Conservation (phyloP, 768 basidiomycete genomes). For the Saitozyma sp. region DNA sequence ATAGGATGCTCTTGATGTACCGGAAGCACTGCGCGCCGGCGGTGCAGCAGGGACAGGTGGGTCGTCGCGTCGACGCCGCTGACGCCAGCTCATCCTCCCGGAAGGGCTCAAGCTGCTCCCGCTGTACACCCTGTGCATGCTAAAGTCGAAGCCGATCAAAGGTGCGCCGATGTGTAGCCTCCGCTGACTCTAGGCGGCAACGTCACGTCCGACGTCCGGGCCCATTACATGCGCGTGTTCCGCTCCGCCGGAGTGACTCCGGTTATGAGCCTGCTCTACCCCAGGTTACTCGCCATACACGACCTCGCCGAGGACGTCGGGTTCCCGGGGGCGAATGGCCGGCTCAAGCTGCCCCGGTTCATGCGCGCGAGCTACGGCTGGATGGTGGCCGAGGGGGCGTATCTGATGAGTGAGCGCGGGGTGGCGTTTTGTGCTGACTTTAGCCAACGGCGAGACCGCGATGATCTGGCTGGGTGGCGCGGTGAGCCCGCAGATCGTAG, state of each 20-base stretch:
- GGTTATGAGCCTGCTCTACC: slow-evolving; percentile 80
- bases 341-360: slow-evolving; percentile 67
- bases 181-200: slow-evolving; percentile 62
- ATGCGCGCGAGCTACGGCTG: slow-evolving; percentile 80
- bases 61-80: slow-evolving; percentile 14
- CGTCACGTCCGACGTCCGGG: slow-evolving; percentile 91
- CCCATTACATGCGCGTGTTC: slow-evolving; percentile 76
- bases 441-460: slow-evolving; percentile 83
- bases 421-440: neutral
- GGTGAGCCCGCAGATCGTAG: slow-evolving; percentile 75
- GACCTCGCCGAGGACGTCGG: slow-evolving; percentile 72
- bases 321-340: slow-evolving; percentile 66
- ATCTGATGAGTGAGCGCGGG: slow-evolving; percentile 73
- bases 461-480: slow-evolving; percentile 88
- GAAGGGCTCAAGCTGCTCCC: slow-evolving; percentile 88
- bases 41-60: slow-evolving; percentile 74
- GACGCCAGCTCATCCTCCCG: slow-evolving; percentile 78
- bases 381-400: slow-evolving; percentile 90
- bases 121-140: slow-evolving; percentile 72
- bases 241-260: slow-evolving; percentile 68
- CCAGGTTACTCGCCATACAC: slow-evolving; percentile 81
- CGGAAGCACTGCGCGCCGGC: slow-evolving; percentile 82
- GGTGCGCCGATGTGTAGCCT: slow-evolving; percentile 55
- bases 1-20: slow-evolving; percentile 78
- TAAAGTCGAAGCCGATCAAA: slow-evolving; percentile 92